Evolutionary conservation across 345 rosid species (phyloP).

Genomic region (Pistacia integerrima): DNA sequence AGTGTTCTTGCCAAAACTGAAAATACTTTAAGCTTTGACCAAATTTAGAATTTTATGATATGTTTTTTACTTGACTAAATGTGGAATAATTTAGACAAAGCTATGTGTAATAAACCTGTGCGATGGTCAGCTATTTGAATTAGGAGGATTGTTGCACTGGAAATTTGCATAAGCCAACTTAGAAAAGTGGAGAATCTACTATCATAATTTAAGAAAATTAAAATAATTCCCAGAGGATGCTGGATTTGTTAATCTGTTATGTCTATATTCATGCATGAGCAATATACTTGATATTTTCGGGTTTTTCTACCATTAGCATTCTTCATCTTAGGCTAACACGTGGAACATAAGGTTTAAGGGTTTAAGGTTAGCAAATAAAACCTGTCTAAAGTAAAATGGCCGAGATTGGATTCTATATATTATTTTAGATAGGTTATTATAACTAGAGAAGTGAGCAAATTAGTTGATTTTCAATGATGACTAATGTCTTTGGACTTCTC

Average conservation of each 20-base stretch:
- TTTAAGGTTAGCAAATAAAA: too few relatives aligned
- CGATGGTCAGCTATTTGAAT: not conserved
- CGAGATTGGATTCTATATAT: not conserved
- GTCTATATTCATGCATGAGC: not conserved
- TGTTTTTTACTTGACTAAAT: not conserved
- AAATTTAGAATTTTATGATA: constrained; percentile 1
- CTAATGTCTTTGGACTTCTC: not conserved
- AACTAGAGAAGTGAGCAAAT: too few relatives aligned
- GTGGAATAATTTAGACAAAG: not conserved
- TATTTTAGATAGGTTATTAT: not conserved
- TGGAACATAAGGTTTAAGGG: not conserved
- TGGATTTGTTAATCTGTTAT: not conserved
- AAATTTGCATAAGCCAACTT: too few relatives aligned
- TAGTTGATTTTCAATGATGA: not conserved
- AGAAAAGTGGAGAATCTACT: not conserved
- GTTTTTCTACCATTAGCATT: not conserved
- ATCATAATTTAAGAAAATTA: not conserved
- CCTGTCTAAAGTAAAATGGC: not conserved
- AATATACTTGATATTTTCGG: not conserved
- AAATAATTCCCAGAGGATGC: not conserved
- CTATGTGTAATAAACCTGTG: not conserved
- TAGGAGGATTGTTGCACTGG: not conserved
- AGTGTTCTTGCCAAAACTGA: not conserved
- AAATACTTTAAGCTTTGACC: not conserved
- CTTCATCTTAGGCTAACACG: not conserved